Evolutionary conservation across 805 yeast species (phyloP).

Genomic region (Kregervanrija fluxuum): DNA sequence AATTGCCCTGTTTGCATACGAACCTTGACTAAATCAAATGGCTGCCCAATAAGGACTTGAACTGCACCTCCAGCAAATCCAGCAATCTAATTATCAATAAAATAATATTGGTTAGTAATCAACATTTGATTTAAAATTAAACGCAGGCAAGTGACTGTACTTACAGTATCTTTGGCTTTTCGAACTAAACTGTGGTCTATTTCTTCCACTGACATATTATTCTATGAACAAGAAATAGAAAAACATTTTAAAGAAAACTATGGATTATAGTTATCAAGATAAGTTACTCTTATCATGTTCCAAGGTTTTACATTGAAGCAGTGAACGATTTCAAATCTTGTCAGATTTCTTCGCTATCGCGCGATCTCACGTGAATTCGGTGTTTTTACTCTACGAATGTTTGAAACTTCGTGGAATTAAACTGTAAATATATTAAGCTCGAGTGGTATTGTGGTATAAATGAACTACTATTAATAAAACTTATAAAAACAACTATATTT

Average conservation of each 20-base stretch:
- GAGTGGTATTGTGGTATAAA: neutral
- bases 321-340: no score
- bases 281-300: no score
- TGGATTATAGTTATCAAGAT: no score
- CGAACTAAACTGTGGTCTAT: slow-evolving; percentile 32
- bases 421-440: no score
- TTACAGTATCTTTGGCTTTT: slow-evolving; percentile 43
- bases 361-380: no score
- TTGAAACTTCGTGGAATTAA: no score
- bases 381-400: no score
- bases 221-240: neutral
- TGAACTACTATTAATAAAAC: neutral
- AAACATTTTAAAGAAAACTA: no score
- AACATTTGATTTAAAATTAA: no score
- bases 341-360: no score
- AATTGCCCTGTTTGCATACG: slow-evolving; percentile 65
- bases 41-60: slow-evolving; percentile 54
- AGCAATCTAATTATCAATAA: slow-evolving; percentile 19
- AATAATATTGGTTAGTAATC: neutral
- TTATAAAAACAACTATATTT: slow-evolving; percentile 1
- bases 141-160: slow-evolving; percentile 7
- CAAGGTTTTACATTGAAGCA: no score
- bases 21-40: slow-evolving; percentile 65
- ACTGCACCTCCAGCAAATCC: slow-evolving; percentile 51
- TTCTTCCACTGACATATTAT: slow-evolving; percentile 1